A percentile compares a stretch with the other conserved stretches of the same genome.
These are phyloP conservation scores for Cladorrhinum sp. DNA, from an alignment of 2,329 filamentous ascomycete species.

Conservation along the genomic window DNA sequence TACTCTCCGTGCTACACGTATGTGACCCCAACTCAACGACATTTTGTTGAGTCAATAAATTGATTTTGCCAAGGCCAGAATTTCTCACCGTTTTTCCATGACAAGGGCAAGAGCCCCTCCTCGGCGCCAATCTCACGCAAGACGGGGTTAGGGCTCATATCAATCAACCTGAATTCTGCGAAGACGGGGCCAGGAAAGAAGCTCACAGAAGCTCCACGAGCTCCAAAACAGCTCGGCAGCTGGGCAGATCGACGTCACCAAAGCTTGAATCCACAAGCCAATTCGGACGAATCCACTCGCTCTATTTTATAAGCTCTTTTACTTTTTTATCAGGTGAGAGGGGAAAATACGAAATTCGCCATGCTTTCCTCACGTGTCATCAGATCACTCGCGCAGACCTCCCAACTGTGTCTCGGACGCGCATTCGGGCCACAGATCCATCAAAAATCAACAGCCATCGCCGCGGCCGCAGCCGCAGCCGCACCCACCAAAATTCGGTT, in stretches of 20 bases:
- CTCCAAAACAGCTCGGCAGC: background rate
- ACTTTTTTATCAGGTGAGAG: background rate
- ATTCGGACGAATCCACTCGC: background rate
- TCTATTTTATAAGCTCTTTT: background rate
- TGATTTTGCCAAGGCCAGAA: background rate
- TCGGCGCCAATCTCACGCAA: background rate
- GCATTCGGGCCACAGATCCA: background rate
- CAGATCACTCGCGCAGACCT: background rate
- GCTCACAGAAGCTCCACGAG: background rate
- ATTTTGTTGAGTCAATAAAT: background rate
- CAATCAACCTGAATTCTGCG: background rate
- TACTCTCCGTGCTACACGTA: background rate
- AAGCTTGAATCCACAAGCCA: background rate
- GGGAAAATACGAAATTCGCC: background rate
- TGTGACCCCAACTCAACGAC: background rate
- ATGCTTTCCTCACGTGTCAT: conserved; percentile 7
- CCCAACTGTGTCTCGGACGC: background rate
- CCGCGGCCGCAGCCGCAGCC: no score
- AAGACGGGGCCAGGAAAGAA: background rate
- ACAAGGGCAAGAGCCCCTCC: background rate
- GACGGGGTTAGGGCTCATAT: background rate
- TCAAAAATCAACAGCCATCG: background rate
- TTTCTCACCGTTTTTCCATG: background rate
- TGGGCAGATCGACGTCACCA: background rate
- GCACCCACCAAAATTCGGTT: background rate